These are phyloP conservation scores for Dissophora ornata DNA, from an alignment of 192 early-diverging fungal species.

Conservation along the genomic window DNA sequence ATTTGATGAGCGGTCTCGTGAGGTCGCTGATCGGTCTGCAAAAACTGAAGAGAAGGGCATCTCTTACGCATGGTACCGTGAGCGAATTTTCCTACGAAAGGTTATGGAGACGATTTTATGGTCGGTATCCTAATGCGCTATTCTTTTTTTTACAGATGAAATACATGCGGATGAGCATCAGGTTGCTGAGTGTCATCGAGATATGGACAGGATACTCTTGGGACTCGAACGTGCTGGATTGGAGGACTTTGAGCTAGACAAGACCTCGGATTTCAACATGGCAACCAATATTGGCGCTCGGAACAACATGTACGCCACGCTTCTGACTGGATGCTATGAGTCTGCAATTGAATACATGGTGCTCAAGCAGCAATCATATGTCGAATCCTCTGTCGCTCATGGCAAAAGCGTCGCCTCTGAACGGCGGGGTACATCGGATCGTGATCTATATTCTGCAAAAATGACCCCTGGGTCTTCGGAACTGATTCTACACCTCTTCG, in stretches of 20 bases:
- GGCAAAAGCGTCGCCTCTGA: constrained; percentile 24
- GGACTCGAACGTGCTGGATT: constrained; percentile 65
- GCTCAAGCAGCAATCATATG: constrained; percentile 14
- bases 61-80: constrained; percentile 4
- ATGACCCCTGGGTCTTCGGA: constrained; percentile 43
- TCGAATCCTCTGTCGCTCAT: not conserved
- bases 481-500: constrained; percentile 57
- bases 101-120: too few species aligned
- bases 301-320: constrained; percentile 61
- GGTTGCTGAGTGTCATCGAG: constrained; percentile 25
- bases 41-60: constrained; percentile 15
- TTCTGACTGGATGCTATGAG: constrained; percentile 71
- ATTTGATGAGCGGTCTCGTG: constrained; percentile 51
- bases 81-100: too few species aligned
- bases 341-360: constrained; percentile 56
- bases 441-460: not conserved
- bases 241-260: constrained; percentile 76
- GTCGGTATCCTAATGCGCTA: too few species aligned
- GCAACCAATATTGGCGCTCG: constrained; percentile 61
- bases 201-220: constrained; percentile 45
- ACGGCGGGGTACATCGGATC: not conserved
- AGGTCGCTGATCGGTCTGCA: constrained; percentile 31
- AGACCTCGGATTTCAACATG: constrained; percentile 71
- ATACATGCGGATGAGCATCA: constrained; percentile 20
- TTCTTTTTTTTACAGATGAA: too few species aligned